phyloP scores from a whole-genome alignment of 2,329 filamentous ascomycete genomes.

The Monilinia fructigena region DNA sequence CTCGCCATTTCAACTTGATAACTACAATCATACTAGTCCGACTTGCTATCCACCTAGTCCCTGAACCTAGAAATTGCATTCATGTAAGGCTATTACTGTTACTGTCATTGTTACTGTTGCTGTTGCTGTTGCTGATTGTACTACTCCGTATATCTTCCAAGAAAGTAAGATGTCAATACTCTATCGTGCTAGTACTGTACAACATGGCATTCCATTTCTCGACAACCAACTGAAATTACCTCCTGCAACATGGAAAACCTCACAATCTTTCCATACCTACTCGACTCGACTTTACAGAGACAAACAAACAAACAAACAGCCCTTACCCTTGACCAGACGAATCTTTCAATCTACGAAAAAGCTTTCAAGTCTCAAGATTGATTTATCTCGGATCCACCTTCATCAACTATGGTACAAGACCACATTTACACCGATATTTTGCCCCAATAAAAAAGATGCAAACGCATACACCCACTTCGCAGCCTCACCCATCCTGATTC shows the following conservation, averaged over 20 bases:
- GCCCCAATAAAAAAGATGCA: slow-evolving; percentile 24
- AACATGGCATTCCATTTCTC: not conserved
- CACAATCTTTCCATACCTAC: not conserved
- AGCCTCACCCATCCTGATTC: slow-evolving; percentile 7
- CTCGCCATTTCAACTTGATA: not conserved
- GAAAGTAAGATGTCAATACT: not conserved
- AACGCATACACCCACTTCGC: slow-evolving; percentile 23
- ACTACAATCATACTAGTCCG: too few relatives aligned
- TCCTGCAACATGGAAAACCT: not conserved
- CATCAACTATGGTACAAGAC: slow-evolving; percentile 13
- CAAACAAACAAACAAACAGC: too few relatives aligned
- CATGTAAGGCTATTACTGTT: not conserved
- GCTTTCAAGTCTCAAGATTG: not conserved
- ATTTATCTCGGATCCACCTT: slow-evolving; percentile 20
- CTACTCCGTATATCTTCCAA: not conserved
- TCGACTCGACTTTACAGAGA: too few relatives aligned
- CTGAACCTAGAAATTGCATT: slow-evolving; percentile 7
- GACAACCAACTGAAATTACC: not conserved
- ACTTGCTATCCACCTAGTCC: not conserved
- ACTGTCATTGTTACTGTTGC: too few relatives aligned
- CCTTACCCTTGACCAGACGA: not conserved
- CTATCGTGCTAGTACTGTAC: not conserved
- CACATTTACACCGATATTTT: slow-evolving; percentile 25
- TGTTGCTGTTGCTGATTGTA: too few relatives aligned
- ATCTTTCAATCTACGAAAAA: not conserved